phyloP scores from a whole-genome alignment of 208 protist genomes.

The Jaenimonas drosophilae region DNA sequence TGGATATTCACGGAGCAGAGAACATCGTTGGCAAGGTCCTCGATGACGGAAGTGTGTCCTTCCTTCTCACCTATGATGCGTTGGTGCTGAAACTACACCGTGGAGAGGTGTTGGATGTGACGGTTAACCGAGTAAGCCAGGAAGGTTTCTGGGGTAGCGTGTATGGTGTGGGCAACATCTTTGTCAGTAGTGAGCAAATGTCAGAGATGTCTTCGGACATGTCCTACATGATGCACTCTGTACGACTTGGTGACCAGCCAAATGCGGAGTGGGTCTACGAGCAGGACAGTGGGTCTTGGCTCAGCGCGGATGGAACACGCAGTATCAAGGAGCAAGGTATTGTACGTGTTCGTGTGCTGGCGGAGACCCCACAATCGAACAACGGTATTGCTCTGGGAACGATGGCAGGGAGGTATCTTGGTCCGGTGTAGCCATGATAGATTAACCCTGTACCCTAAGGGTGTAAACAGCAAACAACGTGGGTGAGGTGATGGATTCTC shows the following conservation, averaged over 20 bases:
- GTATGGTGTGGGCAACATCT: constrained; percentile 64
- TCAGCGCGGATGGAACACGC: constrained; percentile 41
- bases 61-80: constrained; percentile 69
- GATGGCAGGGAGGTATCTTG: constrained; percentile 54
- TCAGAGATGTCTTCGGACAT: no score
- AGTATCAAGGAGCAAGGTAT: constrained; percentile 56
- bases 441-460: no score
- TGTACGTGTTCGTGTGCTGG: constrained; percentile 69
- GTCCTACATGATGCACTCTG: no score
- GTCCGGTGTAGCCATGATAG: constrained; percentile 22
- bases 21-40: constrained; percentile 64
- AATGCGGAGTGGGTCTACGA: constrained; percentile 46
- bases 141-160: constrained; percentile 74
- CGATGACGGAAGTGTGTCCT: constrained; percentile 68
- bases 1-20: constrained; percentile 68
- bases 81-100: constrained; percentile 77
- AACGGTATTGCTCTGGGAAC: constrained; percentile 57
- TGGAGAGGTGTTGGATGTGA: constrained; percentile 76
- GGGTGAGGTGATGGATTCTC: no score
- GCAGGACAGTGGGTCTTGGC: constrained; percentile 38
- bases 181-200: constrained; percentile 69
- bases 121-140: constrained; percentile 44
- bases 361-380: constrained; percentile 69
- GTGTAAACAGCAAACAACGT: no score
- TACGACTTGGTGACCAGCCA: constrained; percentile 7